Percentiles rank a stretch among this genome's conserved stretches.
Conservation (phyloP, 495 filamentous ascomycete genomes). For the Xylaria telfairii region DNA sequence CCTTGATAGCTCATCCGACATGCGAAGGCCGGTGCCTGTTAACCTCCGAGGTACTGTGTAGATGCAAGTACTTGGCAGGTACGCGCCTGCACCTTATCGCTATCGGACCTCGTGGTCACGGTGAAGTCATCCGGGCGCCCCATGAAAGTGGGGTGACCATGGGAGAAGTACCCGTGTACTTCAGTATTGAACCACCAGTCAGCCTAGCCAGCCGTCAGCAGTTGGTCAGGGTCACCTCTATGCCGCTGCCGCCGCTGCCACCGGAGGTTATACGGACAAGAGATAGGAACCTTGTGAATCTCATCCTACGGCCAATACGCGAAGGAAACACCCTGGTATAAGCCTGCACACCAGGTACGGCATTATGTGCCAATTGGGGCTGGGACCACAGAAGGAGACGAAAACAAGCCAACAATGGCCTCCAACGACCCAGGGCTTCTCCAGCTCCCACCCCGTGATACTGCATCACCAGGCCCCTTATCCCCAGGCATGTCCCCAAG, state of each 20-base stretch:
- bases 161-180: neutral
- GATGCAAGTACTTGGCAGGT: neutral
- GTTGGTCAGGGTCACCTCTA: neutral
- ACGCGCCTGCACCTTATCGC: slow-evolving; percentile 5
- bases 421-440: slow-evolving; percentile 33
- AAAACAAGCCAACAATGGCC: slow-evolving; percentile 18
- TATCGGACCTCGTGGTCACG: slow-evolving; percentile 10
- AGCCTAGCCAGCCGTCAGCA: neutral
- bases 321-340: no score
- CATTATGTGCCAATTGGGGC: neutral
- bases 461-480: slow-evolving; percentile 29
- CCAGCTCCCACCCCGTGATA: slow-evolving; percentile 34
- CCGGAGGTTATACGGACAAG: no score
- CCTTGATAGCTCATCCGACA: neutral
- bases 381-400: neutral
- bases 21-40: neutral
- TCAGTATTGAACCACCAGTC: neutral
- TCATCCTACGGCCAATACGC: neutral
- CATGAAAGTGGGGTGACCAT: neutral
- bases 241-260: no score
- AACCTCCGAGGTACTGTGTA: neutral
- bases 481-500: slow-evolving; percentile 28
- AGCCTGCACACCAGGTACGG: neutral
- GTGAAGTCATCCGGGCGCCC: slow-evolving; percentile 9
- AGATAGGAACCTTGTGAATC: neutral